phyloP scores from a whole-genome alignment of 2,329 filamentous ascomycete genomes.

The Pseudogymnoascus sp. region DNA sequence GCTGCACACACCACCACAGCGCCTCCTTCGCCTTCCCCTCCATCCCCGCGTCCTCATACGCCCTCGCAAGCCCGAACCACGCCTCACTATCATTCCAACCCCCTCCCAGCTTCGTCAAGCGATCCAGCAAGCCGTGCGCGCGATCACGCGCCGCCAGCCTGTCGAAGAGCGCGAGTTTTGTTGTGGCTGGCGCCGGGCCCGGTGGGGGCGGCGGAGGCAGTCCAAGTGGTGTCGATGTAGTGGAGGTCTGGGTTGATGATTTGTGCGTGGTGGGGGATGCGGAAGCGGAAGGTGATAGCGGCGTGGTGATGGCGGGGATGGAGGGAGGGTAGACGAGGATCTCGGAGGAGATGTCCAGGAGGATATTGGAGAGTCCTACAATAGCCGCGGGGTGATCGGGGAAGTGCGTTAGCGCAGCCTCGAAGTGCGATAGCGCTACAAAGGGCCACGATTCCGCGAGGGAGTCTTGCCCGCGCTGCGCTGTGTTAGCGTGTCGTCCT shows the following conservation, averaged over 20 bases:
- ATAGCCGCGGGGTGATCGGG: constrained; percentile 74
- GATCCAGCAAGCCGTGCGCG: constrained; percentile 73
- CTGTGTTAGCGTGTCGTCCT: constrained; percentile 22
- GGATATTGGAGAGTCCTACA: constrained; percentile 72
- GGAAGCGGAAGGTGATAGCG: constrained; percentile 19
- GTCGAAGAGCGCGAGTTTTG: constrained; percentile 36
- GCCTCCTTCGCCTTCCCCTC: constrained; percentile 82
- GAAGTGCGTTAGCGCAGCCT: constrained; percentile 70
- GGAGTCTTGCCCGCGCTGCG: constrained; percentile 26
- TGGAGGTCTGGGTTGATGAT: not conserved
- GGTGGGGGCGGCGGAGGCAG: not conserved
- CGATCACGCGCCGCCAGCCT: constrained; percentile 84
- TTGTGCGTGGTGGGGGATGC: constrained; percentile 12
- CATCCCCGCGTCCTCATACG: constrained; percentile 81
- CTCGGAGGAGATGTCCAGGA: constrained; percentile 76
- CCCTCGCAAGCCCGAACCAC: constrained; percentile 81
- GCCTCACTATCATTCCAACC: constrained; percentile 92
- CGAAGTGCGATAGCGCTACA: constrained; percentile 67
- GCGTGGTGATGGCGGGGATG: constrained; percentile 24
- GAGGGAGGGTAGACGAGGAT: constrained; percentile 52
- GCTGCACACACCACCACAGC: constrained; percentile 94
- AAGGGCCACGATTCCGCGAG: constrained; percentile 39
- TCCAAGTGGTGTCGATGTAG: not conserved
- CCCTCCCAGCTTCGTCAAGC: constrained; percentile 72
- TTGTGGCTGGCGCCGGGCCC: constrained; percentile 15